Evolutionary conservation across 2,329 filamentous ascomycete genomes (phyloP).

Genomic region (Hypoxylon sp.): DNA sequence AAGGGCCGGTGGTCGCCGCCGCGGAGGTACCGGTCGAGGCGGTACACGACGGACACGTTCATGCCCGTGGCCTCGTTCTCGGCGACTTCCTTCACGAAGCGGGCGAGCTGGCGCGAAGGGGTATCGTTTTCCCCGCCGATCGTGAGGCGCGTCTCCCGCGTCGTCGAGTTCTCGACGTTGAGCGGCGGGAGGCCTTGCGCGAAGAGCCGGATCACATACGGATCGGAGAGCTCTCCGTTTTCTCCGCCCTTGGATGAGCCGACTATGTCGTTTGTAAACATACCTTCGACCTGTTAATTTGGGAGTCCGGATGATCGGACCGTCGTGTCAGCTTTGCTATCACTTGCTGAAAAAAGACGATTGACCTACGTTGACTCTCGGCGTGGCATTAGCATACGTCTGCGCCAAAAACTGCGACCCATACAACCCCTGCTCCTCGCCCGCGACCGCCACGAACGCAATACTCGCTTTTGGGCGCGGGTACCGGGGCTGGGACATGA

Average conservation of each 20-base stretch:
- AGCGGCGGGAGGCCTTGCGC: conserved; percentile 63
- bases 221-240: conserved; percentile 62
- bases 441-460: conserved; percentile 70
- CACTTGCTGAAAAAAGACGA: not conserved
- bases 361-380: conserved; percentile 54
- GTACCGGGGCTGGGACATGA: conserved; percentile 62
- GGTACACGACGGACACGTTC: conserved; percentile 70
- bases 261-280: conserved; percentile 72
- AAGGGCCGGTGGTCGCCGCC: conserved; percentile 71
- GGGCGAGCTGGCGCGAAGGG: conserved; percentile 68
- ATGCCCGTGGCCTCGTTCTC: conserved; percentile 67
- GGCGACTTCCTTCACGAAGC: conserved; percentile 69
- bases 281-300: conserved; percentile 64
- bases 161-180: conserved; percentile 57
- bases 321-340: not conserved
- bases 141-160: conserved; percentile 58
- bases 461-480: conserved; percentile 65
- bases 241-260: conserved; percentile 64
- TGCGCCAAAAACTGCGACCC: conserved; percentile 67
- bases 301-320: not conserved
- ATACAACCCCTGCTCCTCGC: conserved; percentile 70
- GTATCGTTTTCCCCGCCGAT: conserved; percentile 69
- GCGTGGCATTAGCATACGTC: conserved; percentile 64
- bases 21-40: conserved; percentile 69
- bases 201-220: conserved; percentile 69